Percentiles rank a stretch among this genome's conserved stretches.
These are phyloP conservation scores for Gryganskiella cystojenkinii DNA, from an alignment of 192 early-diverging fungal genomes.

Conservation along the genomic window DNA sequence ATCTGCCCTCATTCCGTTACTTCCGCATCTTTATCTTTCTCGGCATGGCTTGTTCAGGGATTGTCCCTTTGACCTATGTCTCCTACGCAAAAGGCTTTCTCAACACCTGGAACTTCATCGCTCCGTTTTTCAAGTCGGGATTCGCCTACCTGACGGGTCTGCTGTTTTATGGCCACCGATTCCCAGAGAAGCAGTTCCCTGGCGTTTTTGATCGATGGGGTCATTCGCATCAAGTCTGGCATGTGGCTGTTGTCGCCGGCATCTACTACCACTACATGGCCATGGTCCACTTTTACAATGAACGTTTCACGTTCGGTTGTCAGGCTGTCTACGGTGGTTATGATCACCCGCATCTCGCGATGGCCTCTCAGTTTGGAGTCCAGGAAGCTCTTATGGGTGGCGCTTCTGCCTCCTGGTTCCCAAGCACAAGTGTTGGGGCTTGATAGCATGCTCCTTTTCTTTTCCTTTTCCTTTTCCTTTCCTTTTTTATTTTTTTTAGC, in stretches of 20 bases:
- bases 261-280: constrained; percentile 73
- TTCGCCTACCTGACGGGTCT: constrained; percentile 65
- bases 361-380: neutral
- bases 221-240: constrained; percentile 72
- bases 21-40: constrained; percentile 68
- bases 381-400: constrained; percentile 3
- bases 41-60: constrained; percentile 59
- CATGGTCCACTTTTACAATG: constrained; percentile 62
- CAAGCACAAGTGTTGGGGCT: constrained; percentile 1
- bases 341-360: constrained; percentile 19
- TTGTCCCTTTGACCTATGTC: constrained; percentile 63
- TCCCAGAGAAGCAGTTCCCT: constrained; percentile 70
- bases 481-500: no score
- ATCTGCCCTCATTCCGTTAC: constrained; percentile 59
- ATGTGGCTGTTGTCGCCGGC: constrained; percentile 68
- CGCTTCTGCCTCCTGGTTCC: constrained; percentile 22
- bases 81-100: constrained; percentile 54
- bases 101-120: constrained; percentile 58
- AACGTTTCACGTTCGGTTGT: constrained; percentile 61
- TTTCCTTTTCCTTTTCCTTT: neutral
- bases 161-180: constrained; percentile 71
- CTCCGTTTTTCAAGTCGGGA: constrained; percentile 61
- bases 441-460: constrained; percentile 2
- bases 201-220: constrained; percentile 69
- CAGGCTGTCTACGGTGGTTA: constrained; percentile 49